Evolutionary conservation across 805 yeast species (phyloP), one percentile per base, ranked within the genome.

Genomic region (Ogataea methylovora): DNA sequence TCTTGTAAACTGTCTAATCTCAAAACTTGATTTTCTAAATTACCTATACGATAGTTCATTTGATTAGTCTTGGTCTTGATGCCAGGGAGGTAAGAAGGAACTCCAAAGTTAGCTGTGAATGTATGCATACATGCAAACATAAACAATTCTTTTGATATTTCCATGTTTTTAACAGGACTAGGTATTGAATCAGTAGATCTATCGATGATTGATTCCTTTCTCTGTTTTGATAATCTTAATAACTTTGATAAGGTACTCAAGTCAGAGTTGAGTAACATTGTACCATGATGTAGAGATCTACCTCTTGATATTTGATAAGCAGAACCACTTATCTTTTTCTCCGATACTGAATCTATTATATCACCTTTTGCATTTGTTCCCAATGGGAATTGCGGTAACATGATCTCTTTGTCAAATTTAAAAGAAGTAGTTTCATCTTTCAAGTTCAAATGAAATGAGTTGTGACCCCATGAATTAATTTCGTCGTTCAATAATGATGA

Each of bases 211-310:
- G 37, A 30, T 1, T 31, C 30, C 19, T 33, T 38, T 24, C 59
- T 45, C 2, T 25, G 24, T 0, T 29, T 24, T 6, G 50, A 30
- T 4, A 58, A 10, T 27, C 69, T 67, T 38, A 92, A 62, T 11
- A 85, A 52, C n/a, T 72, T 63, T 2, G 77, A 63, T 38, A 92
- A 63, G 1, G 67, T 57, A n/a, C 65, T 65, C 18, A 92, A 58
- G 25, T 77, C 65, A 27, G 94, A 77, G 35, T 72, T 61, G 17
- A 92, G 61, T 7, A 92, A 64, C 95, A 92, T 84, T 0, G 99
- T 92, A 0, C 97, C 98, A 60, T 92, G 99, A 52, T 92, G 98
- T 44, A 88, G 80, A 6, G 95, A 77, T 45, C 76, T 76, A 0
- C 92, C 88, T 32, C 71, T 69, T 5, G 94, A 79, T 22, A 92